phyloP scores from a whole-genome alignment of 2,329 filamentous ascomycete species.

The Allantophomopsis cytisporea region DNA sequence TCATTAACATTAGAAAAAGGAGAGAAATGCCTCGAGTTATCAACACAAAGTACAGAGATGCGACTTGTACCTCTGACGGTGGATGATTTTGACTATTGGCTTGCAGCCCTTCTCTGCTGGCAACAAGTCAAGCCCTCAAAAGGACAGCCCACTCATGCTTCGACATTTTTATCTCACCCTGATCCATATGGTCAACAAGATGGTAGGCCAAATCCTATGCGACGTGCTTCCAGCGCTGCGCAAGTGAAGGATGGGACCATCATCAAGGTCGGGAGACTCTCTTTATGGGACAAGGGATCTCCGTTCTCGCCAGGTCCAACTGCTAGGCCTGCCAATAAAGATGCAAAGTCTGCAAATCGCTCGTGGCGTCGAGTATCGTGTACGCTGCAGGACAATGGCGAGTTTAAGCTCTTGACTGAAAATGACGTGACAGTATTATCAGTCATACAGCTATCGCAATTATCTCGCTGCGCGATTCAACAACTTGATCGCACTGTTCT shows the following conservation, averaged over 20 bases:
- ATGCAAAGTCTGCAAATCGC: slow-evolving; percentile 12
- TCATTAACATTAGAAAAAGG: slow-evolving; percentile 31
- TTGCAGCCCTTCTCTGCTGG: slow-evolving; percentile 71
- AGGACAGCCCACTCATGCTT: background rate
- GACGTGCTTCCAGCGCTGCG: slow-evolving; percentile 29
- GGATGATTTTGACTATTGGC: slow-evolving; percentile 65
- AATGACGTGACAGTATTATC: slow-evolving; percentile 69
- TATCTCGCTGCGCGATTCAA: slow-evolving; percentile 84
- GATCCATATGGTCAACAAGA: slow-evolving; percentile 4
- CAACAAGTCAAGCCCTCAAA: slow-evolving; percentile 49
- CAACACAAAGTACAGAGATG: slow-evolving; percentile 38
- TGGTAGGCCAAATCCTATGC: slow-evolving; percentile 18
- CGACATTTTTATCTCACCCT: background rate
- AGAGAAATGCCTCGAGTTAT: slow-evolving; percentile 37
- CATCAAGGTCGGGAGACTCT: slow-evolving; percentile 88
- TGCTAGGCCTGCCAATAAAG: slow-evolving; percentile 22
- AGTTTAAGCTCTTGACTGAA: slow-evolving; percentile 82
- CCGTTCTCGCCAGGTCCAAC: slow-evolving; percentile 37
- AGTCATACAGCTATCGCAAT: slow-evolving; percentile 73
- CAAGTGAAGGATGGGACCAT: slow-evolving; percentile 58
- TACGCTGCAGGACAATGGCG: slow-evolving; percentile 87
- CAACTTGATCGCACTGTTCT: slow-evolving; percentile 81
- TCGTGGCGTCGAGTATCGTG: slow-evolving; percentile 85
- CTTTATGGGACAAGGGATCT: slow-evolving; percentile 75
- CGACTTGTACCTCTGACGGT: slow-evolving; percentile 49